Evolutionary conservation across 805 yeast genomes (phyloP), one percentile per base, ranked within the genome.

Genomic region (Candida loeiensis): DNA sequence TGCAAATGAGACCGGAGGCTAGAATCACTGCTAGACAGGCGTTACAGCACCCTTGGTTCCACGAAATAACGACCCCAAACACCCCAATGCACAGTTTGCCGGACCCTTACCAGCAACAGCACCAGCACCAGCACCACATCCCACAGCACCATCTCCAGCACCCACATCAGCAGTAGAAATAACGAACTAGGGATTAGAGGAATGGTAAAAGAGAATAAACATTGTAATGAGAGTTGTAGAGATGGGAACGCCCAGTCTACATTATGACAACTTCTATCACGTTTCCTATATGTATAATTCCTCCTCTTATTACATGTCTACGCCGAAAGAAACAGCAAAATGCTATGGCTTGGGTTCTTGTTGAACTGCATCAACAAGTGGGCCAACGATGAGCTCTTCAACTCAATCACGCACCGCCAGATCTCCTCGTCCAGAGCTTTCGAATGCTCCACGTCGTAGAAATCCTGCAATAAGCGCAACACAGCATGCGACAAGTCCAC

Each of bases 21-120:
- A 66, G 82, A 56, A 70, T 77, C 25, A 75, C 79, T 40, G 80
- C 82, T 4, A 66, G 82, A 54, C 81, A 76, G 53, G 79, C 80
- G 7, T 67, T 77, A 48, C 80, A 77, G 45, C 82, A 83, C 56
- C 85, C 87, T 8, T 80, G 95, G 95, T 86, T 87, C 58, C 82
- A 80, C 41, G 95, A 87, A 51, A 81, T 76, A 44, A 71, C 79
- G 41, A 64, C 61, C 44, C 71, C 73, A 3, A 54, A 49, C 26
- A 66, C 69, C 3, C 46, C 59, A 41, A 53, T 61, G 49, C 64
- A 55, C 39, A 61, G 50, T 20, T 47, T 66, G 45, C 44, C 53
- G 12, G 67, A 64, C 33, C 68, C 67, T 6, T 63, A 59, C 45
- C 63, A 59, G 29, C 56, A 54, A 24, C 55, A 47, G 26, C 59